A percentile compares a stretch with the other conserved stretches of the same genome.
These are phyloP conservation scores for Salix brachista DNA, from an alignment of 345 rosid species.

Conservation along the genomic window DNA sequence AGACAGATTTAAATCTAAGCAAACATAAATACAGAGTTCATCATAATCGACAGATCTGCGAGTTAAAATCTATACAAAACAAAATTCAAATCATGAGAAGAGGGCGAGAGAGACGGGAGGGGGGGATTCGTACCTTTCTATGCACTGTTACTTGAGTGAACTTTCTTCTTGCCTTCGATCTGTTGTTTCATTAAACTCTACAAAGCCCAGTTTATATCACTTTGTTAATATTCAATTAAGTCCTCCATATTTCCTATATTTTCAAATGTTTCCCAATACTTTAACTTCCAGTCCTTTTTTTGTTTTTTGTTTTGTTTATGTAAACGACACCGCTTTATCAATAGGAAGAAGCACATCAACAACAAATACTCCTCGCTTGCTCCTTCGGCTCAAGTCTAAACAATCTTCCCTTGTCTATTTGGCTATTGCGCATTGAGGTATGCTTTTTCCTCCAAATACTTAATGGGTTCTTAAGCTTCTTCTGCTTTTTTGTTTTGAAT, in stretches of 20 bases:
- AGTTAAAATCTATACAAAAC: not conserved
- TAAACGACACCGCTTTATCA: not conserved
- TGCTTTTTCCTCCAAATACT: not conserved
- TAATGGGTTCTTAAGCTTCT: not conserved
- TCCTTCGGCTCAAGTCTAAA: not conserved
- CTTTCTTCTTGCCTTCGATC: not conserved
- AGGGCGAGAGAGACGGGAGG: not conserved
- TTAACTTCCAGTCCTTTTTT: not conserved
- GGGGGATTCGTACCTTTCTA: slow-evolving; percentile 1
- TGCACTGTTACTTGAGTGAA: not conserved
- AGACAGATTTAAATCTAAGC: not conserved
- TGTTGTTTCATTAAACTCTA: not conserved
- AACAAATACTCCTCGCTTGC: not conserved
- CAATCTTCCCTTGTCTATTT: not conserved
- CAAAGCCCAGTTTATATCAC: not conserved
- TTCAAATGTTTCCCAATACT: not conserved
- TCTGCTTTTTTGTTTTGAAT: not conserved
- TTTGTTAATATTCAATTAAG: not conserved
- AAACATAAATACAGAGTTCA: not conserved
- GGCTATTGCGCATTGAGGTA: not conserved
- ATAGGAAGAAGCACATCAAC: not conserved
- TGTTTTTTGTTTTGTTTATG: not conserved
- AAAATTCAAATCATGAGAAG: not conserved
- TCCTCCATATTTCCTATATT: not conserved
- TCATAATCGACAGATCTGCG: slow-evolving; percentile 3